Percentiles rank a stretch among this genome's conserved stretches.
Evolutionary conservation across 176 grass and related monocot species (phyloP).

Genomic region (Phoenix dactylifera): DNA sequence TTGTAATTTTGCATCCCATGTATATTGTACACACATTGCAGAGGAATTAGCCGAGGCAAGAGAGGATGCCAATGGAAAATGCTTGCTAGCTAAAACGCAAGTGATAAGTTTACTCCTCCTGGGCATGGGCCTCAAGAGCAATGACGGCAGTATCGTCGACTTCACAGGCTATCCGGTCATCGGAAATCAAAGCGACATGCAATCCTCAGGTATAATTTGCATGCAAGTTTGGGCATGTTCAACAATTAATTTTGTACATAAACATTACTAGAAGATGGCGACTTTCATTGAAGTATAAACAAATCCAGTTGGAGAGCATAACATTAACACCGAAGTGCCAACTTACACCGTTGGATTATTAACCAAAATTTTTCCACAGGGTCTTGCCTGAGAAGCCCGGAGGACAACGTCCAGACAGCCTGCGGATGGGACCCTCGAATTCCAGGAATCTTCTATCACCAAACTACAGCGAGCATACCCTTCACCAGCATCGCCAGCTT

Average conservation of each 20-base stretch:
- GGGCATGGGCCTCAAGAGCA: slow-evolving; percentile 31
- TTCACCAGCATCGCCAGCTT: slow-evolving; percentile 26
- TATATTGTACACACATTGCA: not conserved
- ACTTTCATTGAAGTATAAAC: no score
- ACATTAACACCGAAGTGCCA: no score
- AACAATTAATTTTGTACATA: no score
- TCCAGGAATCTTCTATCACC: slow-evolving; percentile 28
- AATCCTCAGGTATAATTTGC: slow-evolving; percentile 9
- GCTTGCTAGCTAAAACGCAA: slow-evolving; percentile 6
- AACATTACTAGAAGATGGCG: no score
- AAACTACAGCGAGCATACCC: slow-evolving; percentile 38
- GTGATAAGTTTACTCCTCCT: not conserved
- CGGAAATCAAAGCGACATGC: slow-evolving; percentile 47
- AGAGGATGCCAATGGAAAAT: slow-evolving; percentile 19
- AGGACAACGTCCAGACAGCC: slow-evolving; percentile 36
- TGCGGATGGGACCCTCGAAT: slow-evolving; percentile 65
- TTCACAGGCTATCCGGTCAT: slow-evolving; percentile 38
- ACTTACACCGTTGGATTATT: no score
- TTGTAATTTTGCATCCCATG: not conserved
- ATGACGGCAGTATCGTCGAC: slow-evolving; percentile 1
- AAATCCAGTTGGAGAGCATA: no score
- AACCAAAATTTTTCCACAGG: not conserved
- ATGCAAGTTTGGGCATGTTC: no score
- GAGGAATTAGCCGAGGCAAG: slow-evolving; percentile 20
- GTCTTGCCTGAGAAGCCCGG: slow-evolving; percentile 17